Evolutionary conservation across 176 grass and related monocot species (phyloP).

Genomic region (Eremochloa ophiuroides): DNA sequence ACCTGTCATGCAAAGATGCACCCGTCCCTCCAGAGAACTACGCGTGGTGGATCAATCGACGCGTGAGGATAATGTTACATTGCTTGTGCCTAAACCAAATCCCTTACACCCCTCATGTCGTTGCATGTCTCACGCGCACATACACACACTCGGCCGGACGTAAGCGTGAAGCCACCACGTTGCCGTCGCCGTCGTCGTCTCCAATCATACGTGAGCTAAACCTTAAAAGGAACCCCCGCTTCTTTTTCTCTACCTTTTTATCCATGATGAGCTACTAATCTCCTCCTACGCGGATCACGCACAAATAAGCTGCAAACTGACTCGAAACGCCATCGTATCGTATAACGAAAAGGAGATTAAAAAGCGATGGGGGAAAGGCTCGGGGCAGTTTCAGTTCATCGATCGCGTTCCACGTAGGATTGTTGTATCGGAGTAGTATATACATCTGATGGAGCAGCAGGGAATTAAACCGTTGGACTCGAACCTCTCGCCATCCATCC

Average conservation of each 20-base stretch:
- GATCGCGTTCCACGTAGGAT: background rate
- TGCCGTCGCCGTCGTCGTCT: background rate
- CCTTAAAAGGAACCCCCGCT: background rate
- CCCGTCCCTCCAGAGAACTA: too few relatives aligned
- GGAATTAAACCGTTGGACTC: background rate
- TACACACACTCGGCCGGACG: background rate
- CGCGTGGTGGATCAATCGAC: too few relatives aligned
- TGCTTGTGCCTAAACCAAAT: too few relatives aligned
- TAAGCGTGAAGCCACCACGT: too few relatives aligned
- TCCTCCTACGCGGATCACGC: background rate
- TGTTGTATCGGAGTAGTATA: background rate
- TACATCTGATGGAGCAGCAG: background rate
- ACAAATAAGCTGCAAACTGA: background rate
- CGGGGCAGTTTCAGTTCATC: background rate
- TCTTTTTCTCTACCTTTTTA: background rate
- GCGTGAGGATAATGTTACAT: too few relatives aligned
- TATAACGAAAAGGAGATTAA: background rate
- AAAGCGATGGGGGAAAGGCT: background rate
- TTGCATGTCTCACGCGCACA: too few relatives aligned
- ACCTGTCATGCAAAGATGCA: too few relatives aligned
- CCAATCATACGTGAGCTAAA: background rate
- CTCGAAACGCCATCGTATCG: background rate
- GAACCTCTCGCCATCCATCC: background rate
- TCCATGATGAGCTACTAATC: background rate
- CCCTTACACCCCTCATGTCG: too few relatives aligned